Base-by-base conservation (phyloP, 345 rosid species). In the Citrus cavaleriei region DNA sequence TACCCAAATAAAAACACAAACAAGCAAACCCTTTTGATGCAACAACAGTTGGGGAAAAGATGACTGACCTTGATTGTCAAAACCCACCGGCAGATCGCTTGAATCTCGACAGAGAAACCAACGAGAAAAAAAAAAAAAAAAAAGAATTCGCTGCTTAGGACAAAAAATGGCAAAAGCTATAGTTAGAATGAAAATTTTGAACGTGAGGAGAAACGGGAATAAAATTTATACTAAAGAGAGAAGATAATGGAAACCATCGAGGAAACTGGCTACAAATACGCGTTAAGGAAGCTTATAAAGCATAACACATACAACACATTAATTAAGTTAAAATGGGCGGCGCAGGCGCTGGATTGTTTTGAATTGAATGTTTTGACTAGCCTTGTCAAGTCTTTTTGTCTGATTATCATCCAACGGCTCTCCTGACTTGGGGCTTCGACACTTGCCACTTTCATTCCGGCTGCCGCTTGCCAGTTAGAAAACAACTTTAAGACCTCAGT, bases 341-440 rank as follows among this genome's bases (percentile, higher is more conserved):
- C 51, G 81, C 46, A 74, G 71, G 81, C 80, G 85, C 83, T 72
- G 76, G 51, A 32, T 38, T 21, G 32, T 46, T 83, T 76, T 75
- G 74, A 78, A 73, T 64, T 54, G 67, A 75, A 38, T 51, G 74
- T 63, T 66, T 75, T 67, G 64, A 77, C 72, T 22, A 21, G 55
- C 24, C 27, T 24, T 9, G 34, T n/a, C 3, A 18, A 54, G 58
- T 5, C 58, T 22, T 60, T 0, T 63, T 76, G 78, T 65, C 72
- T 10, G 49, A 65, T 35, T 32, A 22, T 64, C 62, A 3, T 46
- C 51, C 51, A n/a, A 65, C 68, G 59, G 69, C 10, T 42, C 6
- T 25, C 59, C 4, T 40, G 13, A 22, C 25, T 38, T 55, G 5
- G 5, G 3, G 16, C 38, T 30, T 14, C 37, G 14, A 18, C 35